Evolutionary conservation across 441 rosid species (phyloP).

Genomic region (Pelargonium cotyledonis): DNA sequence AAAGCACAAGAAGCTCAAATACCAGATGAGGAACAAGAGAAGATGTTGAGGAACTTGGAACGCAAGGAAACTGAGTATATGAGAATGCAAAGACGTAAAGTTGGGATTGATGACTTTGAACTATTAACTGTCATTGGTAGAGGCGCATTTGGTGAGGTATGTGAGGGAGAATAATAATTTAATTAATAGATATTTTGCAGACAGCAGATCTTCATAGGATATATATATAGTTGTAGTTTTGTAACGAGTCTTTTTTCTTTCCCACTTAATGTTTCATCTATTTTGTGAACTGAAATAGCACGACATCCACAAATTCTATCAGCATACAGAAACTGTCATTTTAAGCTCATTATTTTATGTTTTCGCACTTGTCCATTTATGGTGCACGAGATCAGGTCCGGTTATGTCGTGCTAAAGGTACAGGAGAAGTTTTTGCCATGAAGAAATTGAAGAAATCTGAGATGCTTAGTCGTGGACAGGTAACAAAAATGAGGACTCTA

Average conservation of each 20-base stretch:
- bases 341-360: background rate
- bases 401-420: conserved; percentile 79
- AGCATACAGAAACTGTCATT: background rate
- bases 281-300: background rate
- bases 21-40: conserved; percentile 75
- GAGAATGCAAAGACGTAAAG: conserved; percentile 86
- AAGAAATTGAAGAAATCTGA: conserved; percentile 97
- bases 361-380: background rate
- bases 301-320: background rate
- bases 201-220: background rate
- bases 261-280: background rate
- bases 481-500: conserved; percentile 19
- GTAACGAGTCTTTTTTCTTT: background rate
- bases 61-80: conserved; percentile 85
- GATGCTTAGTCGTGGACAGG: conserved; percentile 95
- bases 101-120: background rate
- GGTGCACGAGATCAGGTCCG: conserved; percentile 51
- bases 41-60: conserved; percentile 81
- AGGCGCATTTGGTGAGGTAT: conserved; percentile 97
- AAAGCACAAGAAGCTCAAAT: conserved; percentile 82
- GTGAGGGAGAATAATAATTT: background rate
- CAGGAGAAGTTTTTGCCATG: conserved; percentile 93
- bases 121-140: conserved; percentile 75
- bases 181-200: background rate
- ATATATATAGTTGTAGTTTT: no score